Conservation (phyloP, 306 rosid species). For the Aeschynomene evenia region DNA sequence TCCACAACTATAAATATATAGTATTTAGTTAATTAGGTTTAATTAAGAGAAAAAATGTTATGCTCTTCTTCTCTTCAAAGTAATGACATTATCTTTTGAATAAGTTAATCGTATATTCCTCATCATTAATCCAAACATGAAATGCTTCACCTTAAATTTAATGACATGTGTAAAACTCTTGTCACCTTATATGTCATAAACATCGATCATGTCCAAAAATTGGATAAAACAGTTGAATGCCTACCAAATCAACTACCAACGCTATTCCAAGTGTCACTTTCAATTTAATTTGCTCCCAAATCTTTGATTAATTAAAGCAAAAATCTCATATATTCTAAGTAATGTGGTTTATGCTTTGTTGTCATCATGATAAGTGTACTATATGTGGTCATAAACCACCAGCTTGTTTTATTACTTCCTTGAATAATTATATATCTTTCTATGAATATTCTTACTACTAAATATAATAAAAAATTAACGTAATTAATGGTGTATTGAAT, state of each 20-base stretch:
- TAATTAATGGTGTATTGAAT: too few species aligned
- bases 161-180: slow-evolving; percentile 19
- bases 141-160: background rate
- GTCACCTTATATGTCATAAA: background rate
- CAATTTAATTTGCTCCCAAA: background rate
- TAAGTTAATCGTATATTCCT: background rate
- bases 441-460: too few species aligned
- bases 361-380: background rate
- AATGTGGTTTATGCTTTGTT: background rate
- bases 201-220: background rate
- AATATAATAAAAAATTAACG: too few species aligned
- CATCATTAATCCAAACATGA: background rate
- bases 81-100: background rate
- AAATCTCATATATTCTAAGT: background rate
- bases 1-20: background rate
- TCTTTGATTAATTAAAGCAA: background rate
- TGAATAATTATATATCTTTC: too few species aligned
- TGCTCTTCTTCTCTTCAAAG: background rate
- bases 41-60: background rate
- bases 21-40: background rate
- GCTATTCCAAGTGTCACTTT: slow-evolving; percentile 7
- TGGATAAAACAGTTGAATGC: slow-evolving; percentile 17
- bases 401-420: background rate
- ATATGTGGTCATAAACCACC: background rate
- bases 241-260: slow-evolving; percentile 23